Evolutionary conservation across 495 filamentous ascomycete species (phyloP).

Genomic region (Oidiodendron maius): DNA sequence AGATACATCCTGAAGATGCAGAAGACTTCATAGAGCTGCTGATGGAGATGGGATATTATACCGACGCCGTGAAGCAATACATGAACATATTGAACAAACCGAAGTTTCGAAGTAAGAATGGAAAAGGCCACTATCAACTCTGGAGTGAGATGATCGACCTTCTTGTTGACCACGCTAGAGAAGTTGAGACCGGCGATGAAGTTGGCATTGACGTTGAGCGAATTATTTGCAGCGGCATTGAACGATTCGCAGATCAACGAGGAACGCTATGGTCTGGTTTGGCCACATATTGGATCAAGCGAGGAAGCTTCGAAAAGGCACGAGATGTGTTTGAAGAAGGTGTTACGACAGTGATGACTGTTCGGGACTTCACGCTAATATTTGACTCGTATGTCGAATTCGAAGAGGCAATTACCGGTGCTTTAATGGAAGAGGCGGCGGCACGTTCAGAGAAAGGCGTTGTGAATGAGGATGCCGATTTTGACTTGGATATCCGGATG

Average conservation of each 20-base stretch:
- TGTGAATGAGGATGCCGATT: conserved; percentile 80
- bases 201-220: conserved; percentile 85
- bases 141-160: conserved; percentile 99
- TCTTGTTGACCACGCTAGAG: conserved; percentile 82
- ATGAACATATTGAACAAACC: conserved; percentile 93
- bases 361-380: conserved; percentile 94
- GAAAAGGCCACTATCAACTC: conserved; percentile 91
- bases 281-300: conserved; percentile 95
- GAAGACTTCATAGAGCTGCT: conserved; percentile 93
- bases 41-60: conserved; percentile 75
- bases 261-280: conserved; percentile 96
- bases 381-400: conserved; percentile 97
- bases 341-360: conserved; percentile 96
- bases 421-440: conserved; percentile 83
- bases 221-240: conserved; percentile 90
- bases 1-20: conserved; percentile 91
- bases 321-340: conserved; percentile 95
- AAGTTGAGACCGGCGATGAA: conserved; percentile 74
- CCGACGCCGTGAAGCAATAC: conserved; percentile 87
- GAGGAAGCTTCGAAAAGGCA: conserved; percentile 82
- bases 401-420: conserved; percentile 91
- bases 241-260: conserved; percentile 87
- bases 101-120: conserved; percentile 84
- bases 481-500: conserved; percentile 96
- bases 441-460: conserved; percentile 75